Base-by-base conservation (phyloP, 2,329 filamentous ascomycete species). In the Reticulascus tulasneorum region DNA sequence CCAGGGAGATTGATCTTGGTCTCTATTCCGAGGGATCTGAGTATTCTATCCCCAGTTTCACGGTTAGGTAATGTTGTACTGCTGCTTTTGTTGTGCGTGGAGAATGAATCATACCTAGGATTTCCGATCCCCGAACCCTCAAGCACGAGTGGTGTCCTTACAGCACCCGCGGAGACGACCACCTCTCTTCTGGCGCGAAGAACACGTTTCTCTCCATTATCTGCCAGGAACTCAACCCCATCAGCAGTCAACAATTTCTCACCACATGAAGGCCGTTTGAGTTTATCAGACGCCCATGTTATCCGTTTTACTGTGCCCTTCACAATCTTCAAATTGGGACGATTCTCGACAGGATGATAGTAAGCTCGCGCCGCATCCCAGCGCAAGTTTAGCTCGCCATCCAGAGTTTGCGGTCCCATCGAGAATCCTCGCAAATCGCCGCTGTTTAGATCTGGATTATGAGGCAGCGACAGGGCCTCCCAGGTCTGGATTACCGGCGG, bases 121-220 rank as follows among this genome's bases (percentile, higher is more conserved):
- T 63, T 62, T 1, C 75, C 74, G 11, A 79, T 62, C 0, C 74
- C 75, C 1, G 73, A 78, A 8, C 60, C 59, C 42, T 76, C 66
- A 2, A 79, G 63, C 10, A 79, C 66, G 1, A 67, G 56, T 1
- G 75, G 73, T 8, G 68, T 71, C 38, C 67, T 63, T 34, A 76
- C 60, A 4, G 73, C 55, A 0, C 75, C 74, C 0, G 65, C 67
- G 0, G 67, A 69, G 7, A 67, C 36, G 16, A 75, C 60, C 7
- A 73, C 62, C 42, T 75, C 71, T 40, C 63, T 69, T 6, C 48
- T 54, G 4, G 67, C 72, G 9, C 47, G 44, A 25, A 73, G 54
- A 3, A 27, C 36, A 3, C 41, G 25, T 6, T 49, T 54, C 3
- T 53, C 47, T 1, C 70, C 69, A 24, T 59, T 51, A 23, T 65